Base-by-base conservation (phyloP, 805 yeast genomes). In the Kluyveromyces nonfermentans region DNA sequence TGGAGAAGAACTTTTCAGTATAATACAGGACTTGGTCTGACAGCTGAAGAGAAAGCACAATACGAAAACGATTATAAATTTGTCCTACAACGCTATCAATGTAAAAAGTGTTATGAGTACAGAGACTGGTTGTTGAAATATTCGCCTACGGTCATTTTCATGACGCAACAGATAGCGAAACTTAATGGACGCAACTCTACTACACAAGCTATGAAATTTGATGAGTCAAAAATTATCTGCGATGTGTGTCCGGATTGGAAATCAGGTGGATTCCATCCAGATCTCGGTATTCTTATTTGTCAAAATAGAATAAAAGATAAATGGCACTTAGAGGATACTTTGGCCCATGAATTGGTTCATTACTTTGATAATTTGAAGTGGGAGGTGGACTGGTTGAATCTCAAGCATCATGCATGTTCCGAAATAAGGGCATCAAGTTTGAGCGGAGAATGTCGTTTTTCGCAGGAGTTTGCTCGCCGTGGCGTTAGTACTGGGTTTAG, bases 361-460 rank as follows among this genome's bases (percentile, higher is more conserved):
- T 93, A 88, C 49, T 93, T 86, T 63, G 98, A 93, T 64, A 81
- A 88, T 57, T 69, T 85, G 50, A 82, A 87, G 62, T 93, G 93
- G 70, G 70, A 86, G 43, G 88, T 93, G 2, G 86, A 93, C 62
- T 84, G 96, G 83, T 57, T 73, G 44, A 78, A 90, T 62, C 68
- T 93, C 57, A 77, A 78, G 56, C 98, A 93, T 59, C 97, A 90
- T 60, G 98, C 98, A 1, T 93, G 98, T 62, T 82, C 97, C 1
- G 98, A 93, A 63, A 86, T 93, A 41, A 72, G 98, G 47, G 98
- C 98, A 0, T 82, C 94, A 9, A 81, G 87, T 52, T 70, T 93
- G 18, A 83, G 95, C 58, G 98, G 98, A 6, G 98, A 93, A 59
- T 93, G 98, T 65, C 75, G 97, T 22, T 78, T 90, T 54, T 75